Evolutionary conservation across 208 protist genomes (phyloP).

Genomic region (Vickermania ingenoplastis): DNA sequence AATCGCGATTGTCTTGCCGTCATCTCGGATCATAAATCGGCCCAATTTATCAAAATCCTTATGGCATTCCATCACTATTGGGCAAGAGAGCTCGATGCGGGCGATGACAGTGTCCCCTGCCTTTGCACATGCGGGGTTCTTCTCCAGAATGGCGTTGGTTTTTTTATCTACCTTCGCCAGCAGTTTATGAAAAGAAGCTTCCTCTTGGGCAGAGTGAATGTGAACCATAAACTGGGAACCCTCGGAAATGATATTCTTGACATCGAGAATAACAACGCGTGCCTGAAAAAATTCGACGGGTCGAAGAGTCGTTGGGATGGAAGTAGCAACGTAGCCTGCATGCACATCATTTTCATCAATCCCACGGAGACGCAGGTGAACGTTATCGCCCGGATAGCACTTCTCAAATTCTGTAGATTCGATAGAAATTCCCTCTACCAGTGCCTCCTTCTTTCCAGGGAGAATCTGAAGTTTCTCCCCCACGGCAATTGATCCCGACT

Average conservation of each 20-base stretch:
- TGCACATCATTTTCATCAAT: conserved; percentile 85
- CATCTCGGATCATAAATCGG: conserved; percentile 95
- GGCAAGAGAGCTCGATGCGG: conserved; percentile 76
- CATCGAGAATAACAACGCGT: conserved; percentile 91
- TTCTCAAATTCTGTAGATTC: conserved; percentile 87
- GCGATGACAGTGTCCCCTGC: conserved; percentile 88
- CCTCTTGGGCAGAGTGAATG: conserved; percentile 91
- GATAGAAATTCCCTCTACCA: conserved; percentile 84
- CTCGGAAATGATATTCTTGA: conserved; percentile 93
- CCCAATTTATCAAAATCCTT: conserved; percentile 93
- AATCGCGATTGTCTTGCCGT: conserved; percentile 89
- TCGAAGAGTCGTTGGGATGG: conserved; percentile 65
- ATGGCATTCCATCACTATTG: conserved; percentile 90
- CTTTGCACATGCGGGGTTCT: conserved; percentile 90
- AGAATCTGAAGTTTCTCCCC: conserved; percentile 87
- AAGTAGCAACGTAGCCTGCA: conserved; percentile 86
- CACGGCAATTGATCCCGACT: conserved; percentile 85
- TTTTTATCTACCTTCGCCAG: conserved; percentile 90
- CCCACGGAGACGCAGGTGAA: conserved; percentile 85
- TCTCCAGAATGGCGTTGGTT: conserved; percentile 84
- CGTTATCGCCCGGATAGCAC: conserved; percentile 88
- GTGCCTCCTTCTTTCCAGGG: conserved; percentile 53
- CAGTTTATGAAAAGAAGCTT: conserved; percentile 85
- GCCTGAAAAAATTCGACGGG: conserved; percentile 91
- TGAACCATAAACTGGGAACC: conserved; percentile 93